phyloP scores from a whole-genome alignment of 2,329 filamentous ascomycete species.

The Hymenoscyphus fructigenus region DNA sequence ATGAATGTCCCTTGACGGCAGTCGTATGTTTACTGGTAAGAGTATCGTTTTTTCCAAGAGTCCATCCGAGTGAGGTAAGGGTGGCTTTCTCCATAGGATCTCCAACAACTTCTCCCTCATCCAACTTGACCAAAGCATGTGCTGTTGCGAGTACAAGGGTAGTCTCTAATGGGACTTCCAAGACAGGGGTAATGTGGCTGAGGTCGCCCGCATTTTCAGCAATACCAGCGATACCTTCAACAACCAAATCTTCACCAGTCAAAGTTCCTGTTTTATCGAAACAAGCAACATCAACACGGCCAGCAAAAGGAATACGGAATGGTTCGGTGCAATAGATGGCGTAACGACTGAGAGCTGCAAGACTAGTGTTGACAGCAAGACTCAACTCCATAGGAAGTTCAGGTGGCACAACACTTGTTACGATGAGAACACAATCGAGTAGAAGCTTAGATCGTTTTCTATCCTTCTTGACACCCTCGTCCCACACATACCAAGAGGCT shows the following conservation, averaged over 20 bases:
- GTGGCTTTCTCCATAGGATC: constrained; percentile 99
- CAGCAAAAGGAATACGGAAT: constrained; percentile 95
- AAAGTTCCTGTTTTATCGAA: constrained; percentile 98
- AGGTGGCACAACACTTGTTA: constrained; percentile 97
- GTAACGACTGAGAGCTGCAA: constrained; percentile 89
- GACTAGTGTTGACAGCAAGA: constrained; percentile 93
- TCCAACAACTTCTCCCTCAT: constrained; percentile 95
- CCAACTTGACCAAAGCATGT: constrained; percentile 91
- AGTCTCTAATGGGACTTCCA: constrained; percentile 72
- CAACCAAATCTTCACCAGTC: constrained; percentile 93
- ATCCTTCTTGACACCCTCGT: constrained; percentile 90
- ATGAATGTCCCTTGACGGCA: constrained; percentile 44
- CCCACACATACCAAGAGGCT: constrained; percentile 98
- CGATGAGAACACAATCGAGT: constrained; percentile 93
- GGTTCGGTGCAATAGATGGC: constrained; percentile 99
- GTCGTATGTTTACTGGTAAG: constrained; percentile 65
- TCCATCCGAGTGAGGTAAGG: constrained; percentile 84
- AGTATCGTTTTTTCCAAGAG: constrained; percentile 83
- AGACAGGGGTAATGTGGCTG: constrained; percentile 71
- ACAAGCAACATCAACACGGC: constrained; percentile 92
- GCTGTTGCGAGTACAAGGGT: constrained; percentile 92
- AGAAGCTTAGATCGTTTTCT: constrained; percentile 96
- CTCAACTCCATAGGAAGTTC: constrained; percentile 98
- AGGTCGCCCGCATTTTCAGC: constrained; percentile 81
- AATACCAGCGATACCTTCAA: constrained; percentile 93